A percentile compares a stretch with the other conserved stretches of the same genome.
These are phyloP conservation scores for Jamesozyma hellenica DNA, from an alignment of 805 yeast species.

Conservation along the genomic window DNA sequence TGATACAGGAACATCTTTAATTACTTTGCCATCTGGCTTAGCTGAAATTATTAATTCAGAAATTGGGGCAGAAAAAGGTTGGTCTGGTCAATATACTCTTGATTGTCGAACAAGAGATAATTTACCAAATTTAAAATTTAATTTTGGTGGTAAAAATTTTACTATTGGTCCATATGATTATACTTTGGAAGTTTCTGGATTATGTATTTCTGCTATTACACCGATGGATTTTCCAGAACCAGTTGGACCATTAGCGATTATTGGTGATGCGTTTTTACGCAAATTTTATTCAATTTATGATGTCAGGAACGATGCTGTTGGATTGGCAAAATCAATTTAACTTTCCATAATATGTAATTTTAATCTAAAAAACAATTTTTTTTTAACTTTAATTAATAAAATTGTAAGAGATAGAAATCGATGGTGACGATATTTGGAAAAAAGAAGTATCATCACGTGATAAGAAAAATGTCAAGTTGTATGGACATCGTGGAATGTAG, in stretches of 20 bases:
- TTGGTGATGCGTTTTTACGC: constrained; percentile 97
- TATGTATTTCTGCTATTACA: constrained; percentile 92
- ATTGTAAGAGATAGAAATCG: too few relatives aligned
- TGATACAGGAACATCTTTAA: constrained; percentile 96
- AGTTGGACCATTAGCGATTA: constrained; percentile 89
- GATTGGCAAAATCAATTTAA: constrained; percentile 72
- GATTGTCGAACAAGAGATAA: constrained; percentile 80
- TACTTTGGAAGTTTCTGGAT: constrained; percentile 86
- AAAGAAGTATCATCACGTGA: too few relatives aligned
- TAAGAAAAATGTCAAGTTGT: too few relatives aligned
- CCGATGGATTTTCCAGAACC: constrained; percentile 98
- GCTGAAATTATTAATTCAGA: constrained; percentile 92
- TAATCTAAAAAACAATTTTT: too few relatives aligned
- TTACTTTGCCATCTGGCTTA: constrained; percentile 87
- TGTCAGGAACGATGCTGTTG: constrained; percentile 82
- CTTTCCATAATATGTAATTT: too few relatives aligned
- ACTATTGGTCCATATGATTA: constrained; percentile 84
- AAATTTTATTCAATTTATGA: constrained; percentile 91
- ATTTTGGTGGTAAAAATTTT: constrained; percentile 82
- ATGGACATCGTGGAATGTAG: too few relatives aligned
- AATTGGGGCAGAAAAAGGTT: constrained; percentile 93
- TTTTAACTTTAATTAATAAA: too few relatives aligned
- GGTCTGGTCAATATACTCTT: constrained; percentile 94
- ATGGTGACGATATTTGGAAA: too few relatives aligned
- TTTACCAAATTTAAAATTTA: constrained; percentile 88